Evolutionary conservation across 2,329 filamentous ascomycete genomes (phyloP).

Genomic region (Ceratocystis diversiconidia): DNA sequence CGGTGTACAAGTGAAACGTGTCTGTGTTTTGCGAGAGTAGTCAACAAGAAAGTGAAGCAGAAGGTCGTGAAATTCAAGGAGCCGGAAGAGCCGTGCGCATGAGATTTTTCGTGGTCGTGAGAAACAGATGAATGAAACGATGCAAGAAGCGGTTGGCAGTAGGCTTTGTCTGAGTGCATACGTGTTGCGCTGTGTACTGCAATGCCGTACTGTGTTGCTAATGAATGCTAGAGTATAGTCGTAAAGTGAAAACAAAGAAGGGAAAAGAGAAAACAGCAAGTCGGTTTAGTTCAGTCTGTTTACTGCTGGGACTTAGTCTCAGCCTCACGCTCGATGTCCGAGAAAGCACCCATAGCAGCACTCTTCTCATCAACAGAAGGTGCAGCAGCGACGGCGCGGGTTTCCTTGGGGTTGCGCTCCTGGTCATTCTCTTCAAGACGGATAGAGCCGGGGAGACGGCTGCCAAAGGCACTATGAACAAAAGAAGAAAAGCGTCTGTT

Average conservation of each 20-base stretch:
- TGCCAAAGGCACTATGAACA: neutral
- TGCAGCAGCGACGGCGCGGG: neutral
- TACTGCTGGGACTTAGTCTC: slow-evolving; percentile 1
- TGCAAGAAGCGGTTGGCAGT: neutral
- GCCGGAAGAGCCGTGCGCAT: neutral
- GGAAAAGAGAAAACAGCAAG: neutral
- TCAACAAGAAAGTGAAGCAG: neutral
- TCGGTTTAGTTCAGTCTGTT: neutral
- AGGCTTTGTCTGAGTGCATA: too few species aligned
- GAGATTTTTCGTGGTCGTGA: neutral
- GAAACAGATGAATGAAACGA: neutral
- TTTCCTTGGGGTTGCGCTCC: neutral
- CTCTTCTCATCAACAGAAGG: neutral
- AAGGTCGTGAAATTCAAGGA: neutral
- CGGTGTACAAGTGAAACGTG: neutral
- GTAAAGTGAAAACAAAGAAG: neutral
- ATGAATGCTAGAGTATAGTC: neutral
- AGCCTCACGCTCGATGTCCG: neutral
- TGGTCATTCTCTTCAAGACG: slow-evolving; percentile 11
- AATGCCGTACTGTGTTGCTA: neutral
- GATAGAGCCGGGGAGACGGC: slow-evolving; percentile 5
- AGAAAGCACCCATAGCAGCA: neutral
- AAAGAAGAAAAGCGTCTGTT: neutral
- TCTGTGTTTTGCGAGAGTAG: neutral
- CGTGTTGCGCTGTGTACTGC: neutral